Evolutionary conservation across 139 green algal genomes (phyloP), one percentile per base, ranked within the genome.

Genomic region (Asterochloris erici): DNA sequence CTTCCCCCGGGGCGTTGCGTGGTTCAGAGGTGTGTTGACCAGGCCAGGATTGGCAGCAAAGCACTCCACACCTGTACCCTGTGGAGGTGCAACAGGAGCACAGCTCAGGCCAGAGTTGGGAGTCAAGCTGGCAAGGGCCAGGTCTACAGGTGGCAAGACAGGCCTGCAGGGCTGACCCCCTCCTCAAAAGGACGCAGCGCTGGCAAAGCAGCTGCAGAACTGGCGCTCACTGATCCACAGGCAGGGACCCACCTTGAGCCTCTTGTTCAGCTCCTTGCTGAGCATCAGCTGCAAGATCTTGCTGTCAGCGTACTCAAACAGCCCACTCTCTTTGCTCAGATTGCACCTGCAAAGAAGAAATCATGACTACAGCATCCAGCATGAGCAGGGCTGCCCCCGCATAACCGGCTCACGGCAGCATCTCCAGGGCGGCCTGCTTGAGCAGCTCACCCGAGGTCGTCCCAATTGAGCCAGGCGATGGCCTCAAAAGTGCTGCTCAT

Each of bases 211-310:
- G 38, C 38, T 54, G 38, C 38, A 54, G 6, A 54, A 54, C 38
- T 10, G 2, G 38, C 4, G 38, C 38, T 54, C 2, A 54, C 6
- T 54, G 38, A 54, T 6, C 38, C 6, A 10, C 38, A 6, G 38
- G 38, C 38, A 54, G 2, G 38, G 38, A 54, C 63, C 24, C 47
- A 81, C 85, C 85, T 83, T 83, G 27, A 89, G 85, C 19, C 83
- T 81, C 79, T 83, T 82, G 15, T 85, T 81, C 68, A 89, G 75
- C 70, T 89, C 83, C 11, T 75, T 78, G 12, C 64, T 61, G 26
- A 81, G 78, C 85, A 89, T 89, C 4, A 89, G 27, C 47, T 71
- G 63, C 75, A 69, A 62, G 38, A 89, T 77, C 83, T 89, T 89
- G 75, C 68, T 38, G 47, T 66, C 79, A 29, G 61, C 27, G 28